A percentile compares a stretch with the other conserved stretches of the same genome.
Evolutionary conservation across 1,284 basidiomycete genomes (phyloP).

Genomic region (Xanthoconium separans): DNA sequence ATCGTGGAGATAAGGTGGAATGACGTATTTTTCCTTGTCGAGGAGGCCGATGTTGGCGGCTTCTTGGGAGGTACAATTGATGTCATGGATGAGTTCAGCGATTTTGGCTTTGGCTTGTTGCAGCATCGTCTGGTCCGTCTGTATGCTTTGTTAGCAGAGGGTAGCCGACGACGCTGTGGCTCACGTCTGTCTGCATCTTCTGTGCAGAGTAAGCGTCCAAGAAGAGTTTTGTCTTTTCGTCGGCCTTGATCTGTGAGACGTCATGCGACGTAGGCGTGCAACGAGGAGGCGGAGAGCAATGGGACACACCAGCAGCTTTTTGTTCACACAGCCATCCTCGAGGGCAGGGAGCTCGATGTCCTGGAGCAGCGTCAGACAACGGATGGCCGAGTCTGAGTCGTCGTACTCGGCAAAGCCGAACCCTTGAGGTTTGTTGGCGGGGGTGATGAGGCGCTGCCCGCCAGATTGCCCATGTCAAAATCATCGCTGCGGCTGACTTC

Average conservation of each 20-base stretch:
- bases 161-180: not conserved
- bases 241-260: constrained; percentile 75
- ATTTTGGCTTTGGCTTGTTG: constrained; percentile 58
- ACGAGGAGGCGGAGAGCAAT: constrained; percentile 17
- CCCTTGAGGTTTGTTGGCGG: constrained; percentile 88
- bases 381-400: constrained; percentile 83
- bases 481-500: no score
- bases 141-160: not conserved
- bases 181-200: constrained; percentile 77
- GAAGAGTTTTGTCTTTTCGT: constrained; percentile 88
- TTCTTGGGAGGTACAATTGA: constrained; percentile 62
- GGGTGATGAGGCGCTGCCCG: constrained; percentile 86
- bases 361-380: constrained; percentile 80
- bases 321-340: constrained; percentile 81
- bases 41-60: constrained; percentile 64
- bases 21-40: constrained; percentile 79
- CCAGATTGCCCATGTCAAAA: no score
- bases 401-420: constrained; percentile 95
- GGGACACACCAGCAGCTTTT: constrained; percentile 78
- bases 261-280: constrained; percentile 39
- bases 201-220: constrained; percentile 82
- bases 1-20: constrained; percentile 93
- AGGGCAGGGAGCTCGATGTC: constrained; percentile 84
- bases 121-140: constrained; percentile 59
- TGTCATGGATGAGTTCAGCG: constrained; percentile 56